Percentiles rank a stretch among this genome's conserved stretches.
These are phyloP conservation scores for Gloeophyllum trabeum DNA, from an alignment of 768 basidiomycete genomes.

Conservation along the genomic window DNA sequence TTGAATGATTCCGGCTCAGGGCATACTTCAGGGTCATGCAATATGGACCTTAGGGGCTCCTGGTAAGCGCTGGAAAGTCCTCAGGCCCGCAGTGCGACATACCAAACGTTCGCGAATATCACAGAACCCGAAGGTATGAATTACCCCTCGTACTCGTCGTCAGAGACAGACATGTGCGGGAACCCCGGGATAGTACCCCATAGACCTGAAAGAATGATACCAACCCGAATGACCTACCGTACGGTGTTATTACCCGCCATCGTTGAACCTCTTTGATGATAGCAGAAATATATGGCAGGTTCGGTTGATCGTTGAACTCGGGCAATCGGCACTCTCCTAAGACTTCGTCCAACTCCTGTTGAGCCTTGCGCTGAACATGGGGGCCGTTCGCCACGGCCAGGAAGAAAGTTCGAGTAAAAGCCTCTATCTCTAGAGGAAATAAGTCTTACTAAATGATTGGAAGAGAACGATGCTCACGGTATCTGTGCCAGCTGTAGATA, in stretches of 20 bases:
- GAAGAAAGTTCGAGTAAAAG: constrained; percentile 12
- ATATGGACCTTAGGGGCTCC: not conserved
- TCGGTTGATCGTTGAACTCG: constrained; percentile 7
- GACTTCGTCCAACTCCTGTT: constrained; percentile 15
- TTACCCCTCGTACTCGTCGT: constrained; percentile 10
- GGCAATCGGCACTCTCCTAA: constrained; percentile 16
- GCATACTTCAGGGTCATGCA: constrained; percentile 1
- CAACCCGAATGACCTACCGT: constrained; percentile 5
- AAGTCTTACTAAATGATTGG: not conserved
- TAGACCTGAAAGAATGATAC: not conserved
- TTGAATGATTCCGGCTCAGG: constrained; percentile 1
- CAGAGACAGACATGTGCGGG: constrained; percentile 3
- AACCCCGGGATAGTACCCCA: not conserved
- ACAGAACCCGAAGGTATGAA: constrained; percentile 10
- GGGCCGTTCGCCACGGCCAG: constrained; percentile 16
- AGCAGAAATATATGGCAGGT: constrained; percentile 17
- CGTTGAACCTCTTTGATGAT: constrained; percentile 20
- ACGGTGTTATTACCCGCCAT: constrained; percentile 16
- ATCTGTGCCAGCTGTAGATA: constrained; percentile 10
- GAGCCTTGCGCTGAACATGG: constrained; percentile 13
- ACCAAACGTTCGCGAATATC: constrained; percentile 8
- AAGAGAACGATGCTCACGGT: constrained; percentile 7
- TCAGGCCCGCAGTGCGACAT: not conserved
- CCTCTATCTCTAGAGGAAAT: constrained; percentile 11
- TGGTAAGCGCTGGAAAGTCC: not conserved